Percentiles rank a stretch among this genome's conserved stretches.
Conservation (phyloP, 495 filamentous ascomycete genomes). For the Aspergillus nidulans region DNA sequence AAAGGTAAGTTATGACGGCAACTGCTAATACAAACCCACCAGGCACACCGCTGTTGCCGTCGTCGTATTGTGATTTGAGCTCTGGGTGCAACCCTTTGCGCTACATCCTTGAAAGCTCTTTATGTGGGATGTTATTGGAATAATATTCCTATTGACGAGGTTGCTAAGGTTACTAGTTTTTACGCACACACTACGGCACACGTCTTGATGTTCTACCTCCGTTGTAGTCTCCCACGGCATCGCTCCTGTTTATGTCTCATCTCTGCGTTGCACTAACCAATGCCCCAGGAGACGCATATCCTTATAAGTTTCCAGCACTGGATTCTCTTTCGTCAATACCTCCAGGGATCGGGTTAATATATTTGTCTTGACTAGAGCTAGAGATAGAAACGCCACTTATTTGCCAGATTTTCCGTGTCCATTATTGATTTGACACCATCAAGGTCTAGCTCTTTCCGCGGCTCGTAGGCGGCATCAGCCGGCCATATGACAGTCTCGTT, state of each 20-base stretch:
- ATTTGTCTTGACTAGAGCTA: too few species aligned
- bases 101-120: too few species aligned
- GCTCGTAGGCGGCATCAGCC: too few species aligned
- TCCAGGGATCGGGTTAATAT: too few species aligned
- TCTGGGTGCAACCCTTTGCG: background rate
- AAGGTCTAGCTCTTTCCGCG: background rate
- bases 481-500: background rate
- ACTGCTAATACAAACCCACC: slow-evolving; percentile 3
- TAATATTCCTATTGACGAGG: background rate
- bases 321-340: background rate
- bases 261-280: background rate
- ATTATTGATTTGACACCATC: too few species aligned
- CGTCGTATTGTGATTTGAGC: background rate
- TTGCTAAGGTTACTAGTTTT: background rate
- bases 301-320: background rate
- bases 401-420: background rate
- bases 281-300: background rate
- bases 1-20: slow-evolving; percentile 5
- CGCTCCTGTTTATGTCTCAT: background rate
- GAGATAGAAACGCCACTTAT: background rate
- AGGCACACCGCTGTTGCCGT: background rate
- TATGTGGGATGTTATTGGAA: background rate
- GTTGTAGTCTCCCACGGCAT: background rate
- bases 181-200: background rate
- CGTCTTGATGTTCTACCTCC: background rate